Evolutionary conservation across 23 red algal genomes (phyloP).

Genomic region (Gracilariopsis chorda): DNA sequence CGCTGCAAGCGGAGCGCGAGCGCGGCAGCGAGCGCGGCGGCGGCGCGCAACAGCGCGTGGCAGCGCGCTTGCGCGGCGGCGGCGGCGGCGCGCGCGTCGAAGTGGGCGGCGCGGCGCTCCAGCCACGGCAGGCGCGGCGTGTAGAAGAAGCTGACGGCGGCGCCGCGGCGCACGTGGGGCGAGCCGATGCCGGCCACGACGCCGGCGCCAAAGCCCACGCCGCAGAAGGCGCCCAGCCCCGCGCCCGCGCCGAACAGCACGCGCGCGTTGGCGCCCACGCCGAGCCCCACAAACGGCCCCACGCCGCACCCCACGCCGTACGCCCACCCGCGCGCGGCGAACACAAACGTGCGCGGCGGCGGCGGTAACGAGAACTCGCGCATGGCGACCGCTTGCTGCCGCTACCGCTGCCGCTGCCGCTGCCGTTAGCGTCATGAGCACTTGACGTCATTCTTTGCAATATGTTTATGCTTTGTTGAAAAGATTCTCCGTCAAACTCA

Average conservation of each 20-base stretch:
- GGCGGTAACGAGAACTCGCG: slow-evolving; percentile 38
- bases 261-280: slow-evolving; percentile 32
- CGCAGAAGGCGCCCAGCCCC: slow-evolving; percentile 64
- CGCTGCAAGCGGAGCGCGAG: not conserved
- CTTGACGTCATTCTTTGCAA: no score
- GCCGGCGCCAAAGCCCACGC: slow-evolving; percentile 59
- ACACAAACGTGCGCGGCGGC: slow-evolving; percentile 55
- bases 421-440: no score
- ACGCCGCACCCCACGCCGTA: slow-evolving; percentile 70
- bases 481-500: no score
- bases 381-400: not conserved
- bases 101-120: not conserved
- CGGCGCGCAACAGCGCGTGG: not conserved
- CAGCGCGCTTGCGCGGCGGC: not conserved
- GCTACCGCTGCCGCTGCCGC: not conserved
- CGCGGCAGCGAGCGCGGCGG: not conserved
- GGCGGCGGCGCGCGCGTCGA: not conserved
- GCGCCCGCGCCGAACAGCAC: slow-evolving; percentile 56
- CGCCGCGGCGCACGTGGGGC: slow-evolving; percentile 34
- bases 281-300: slow-evolving; percentile 62
- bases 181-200: slow-evolving; percentile 43
- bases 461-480: no score
- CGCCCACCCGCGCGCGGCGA: slow-evolving; percentile 52
- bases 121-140: slow-evolving; percentile 14
- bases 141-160: slow-evolving; percentile 25